Conservation (phyloP, 2,329 filamentous ascomycete genomes). For the Amauroascus niger region DNA sequence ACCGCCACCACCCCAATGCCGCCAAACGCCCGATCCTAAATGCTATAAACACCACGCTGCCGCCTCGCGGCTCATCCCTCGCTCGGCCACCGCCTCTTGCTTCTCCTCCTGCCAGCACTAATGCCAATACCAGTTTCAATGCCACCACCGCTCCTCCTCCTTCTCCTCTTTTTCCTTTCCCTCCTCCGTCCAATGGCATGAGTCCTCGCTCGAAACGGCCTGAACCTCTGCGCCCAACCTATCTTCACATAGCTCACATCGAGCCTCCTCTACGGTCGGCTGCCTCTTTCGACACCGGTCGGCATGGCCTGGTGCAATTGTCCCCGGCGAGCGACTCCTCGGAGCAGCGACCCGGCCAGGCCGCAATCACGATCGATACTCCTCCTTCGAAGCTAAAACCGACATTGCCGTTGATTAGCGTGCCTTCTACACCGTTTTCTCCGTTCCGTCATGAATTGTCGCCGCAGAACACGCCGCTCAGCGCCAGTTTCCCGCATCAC, state of each 20-base stretch:
- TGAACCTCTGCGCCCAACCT: slow-evolving; percentile 1
- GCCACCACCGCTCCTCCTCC: no score
- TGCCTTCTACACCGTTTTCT: slow-evolving; percentile 22
- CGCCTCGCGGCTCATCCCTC: slow-evolving; percentile 5
- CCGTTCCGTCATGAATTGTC: slow-evolving; percentile 14
- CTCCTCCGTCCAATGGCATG: background rate
- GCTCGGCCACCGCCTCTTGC: background rate
- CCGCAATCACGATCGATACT: background rate
- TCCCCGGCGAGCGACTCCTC: background rate
- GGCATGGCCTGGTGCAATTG: background rate
- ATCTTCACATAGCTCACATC: background rate
- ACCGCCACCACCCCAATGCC: no score
- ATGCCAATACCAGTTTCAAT: no score
- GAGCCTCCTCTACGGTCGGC: slow-evolving; percentile 4
- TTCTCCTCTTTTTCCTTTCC: background rate
- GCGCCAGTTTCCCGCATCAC: slow-evolving; percentile 26
- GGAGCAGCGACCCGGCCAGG: background rate
- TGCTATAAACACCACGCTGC: slow-evolving; percentile 5
- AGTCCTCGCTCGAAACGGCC: slow-evolving; percentile 1
- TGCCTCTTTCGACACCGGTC: background rate
- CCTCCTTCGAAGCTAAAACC: slow-evolving; percentile 10
- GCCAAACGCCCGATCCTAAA: slow-evolving; percentile 5
- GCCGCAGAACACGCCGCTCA: slow-evolving; percentile 5
- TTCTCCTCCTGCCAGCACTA: no score
- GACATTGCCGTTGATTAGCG: slow-evolving; percentile 30